Percentiles rank a stretch among this genome's conserved stretches.
Evolutionary conservation across 352 stramenopile genomes (phyloP).

Genomic region (Pythium vanterpoolii): DNA sequence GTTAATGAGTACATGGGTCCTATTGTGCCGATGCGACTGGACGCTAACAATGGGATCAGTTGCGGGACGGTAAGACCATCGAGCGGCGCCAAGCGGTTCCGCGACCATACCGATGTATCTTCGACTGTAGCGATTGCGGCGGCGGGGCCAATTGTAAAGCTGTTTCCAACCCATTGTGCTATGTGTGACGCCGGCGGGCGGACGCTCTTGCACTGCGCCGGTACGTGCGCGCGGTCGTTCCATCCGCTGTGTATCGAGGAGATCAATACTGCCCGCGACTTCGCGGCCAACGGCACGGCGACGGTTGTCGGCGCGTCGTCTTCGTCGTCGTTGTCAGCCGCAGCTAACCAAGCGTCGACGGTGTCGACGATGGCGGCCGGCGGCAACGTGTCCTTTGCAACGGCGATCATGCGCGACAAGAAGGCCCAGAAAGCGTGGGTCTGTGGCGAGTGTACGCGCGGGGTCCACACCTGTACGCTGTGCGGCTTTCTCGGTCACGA

Average conservation of each 20-base stretch:
- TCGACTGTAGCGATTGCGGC: neutral
- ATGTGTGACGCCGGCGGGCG: constrained; percentile 50
- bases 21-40: constrained; percentile 6
- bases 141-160: constrained; percentile 22
- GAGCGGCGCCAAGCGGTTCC: constrained; percentile 31
- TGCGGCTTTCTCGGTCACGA: constrained; percentile 76
- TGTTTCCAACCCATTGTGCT: constrained; percentile 58
- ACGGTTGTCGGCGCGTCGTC: neutral
- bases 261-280: constrained; percentile 26
- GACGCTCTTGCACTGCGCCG: constrained; percentile 52
- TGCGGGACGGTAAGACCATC: neutral
- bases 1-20: constrained; percentile 37
- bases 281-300: neutral
- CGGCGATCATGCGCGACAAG: constrained; percentile 25
- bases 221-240: constrained; percentile 53
- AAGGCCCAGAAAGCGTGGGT: constrained; percentile 45
- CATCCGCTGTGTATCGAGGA: constrained; percentile 62
- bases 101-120: constrained; percentile 17
- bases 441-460: constrained; percentile 62
- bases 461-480: constrained; percentile 49
- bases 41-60: neutral
- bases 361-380: neutral
- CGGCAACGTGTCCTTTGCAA: constrained; percentile 12
- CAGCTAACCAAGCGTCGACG: neutral
- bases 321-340: constrained; percentile 10